Base-by-base conservation (phyloP, 768 basidiomycete genomes). In the Glaciozyma martinii region DNA sequence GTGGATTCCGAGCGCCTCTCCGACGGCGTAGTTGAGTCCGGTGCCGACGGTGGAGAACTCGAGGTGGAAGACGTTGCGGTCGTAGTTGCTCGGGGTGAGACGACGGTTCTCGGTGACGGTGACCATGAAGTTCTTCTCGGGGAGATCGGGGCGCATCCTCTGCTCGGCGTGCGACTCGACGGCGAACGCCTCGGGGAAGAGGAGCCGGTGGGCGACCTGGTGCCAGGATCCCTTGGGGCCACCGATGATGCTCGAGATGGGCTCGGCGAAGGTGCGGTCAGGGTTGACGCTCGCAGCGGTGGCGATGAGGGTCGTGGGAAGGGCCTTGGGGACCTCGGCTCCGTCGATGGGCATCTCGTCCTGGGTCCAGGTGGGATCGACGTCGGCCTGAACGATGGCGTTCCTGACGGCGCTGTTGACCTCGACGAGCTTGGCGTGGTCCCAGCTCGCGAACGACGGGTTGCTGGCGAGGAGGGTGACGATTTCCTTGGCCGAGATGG, bases 51-150 rank as follows among this genome's bases (percentile, higher is more conserved):
- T 90, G 75, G 92, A 85, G 75, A 99, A 93, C 79, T 97, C 95
- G 71, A 99, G 82, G 78, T 99, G 95, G 81, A 98, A 98, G 40
- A 99, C 92, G 77, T 99, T 98, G 71, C 95, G 89, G 77, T 97
- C 88, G 78, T 99, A 99, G 67, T 94, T 91, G 71, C 84, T 77
- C 40, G 95, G 95, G 1, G 95, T 98, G 56, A 99, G 83, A 40
- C 95, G 89, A 52, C 86, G 85, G 79, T 97, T 98, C 76, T 95
- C 92, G 9, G 86, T 84, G 76, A 91, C 93, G 13, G 89, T 94
- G 62, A 97, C 86, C 61, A 98, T 84, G 82, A 83, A 97, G 29
- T 92, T 98, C 73, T 86, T 86, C 65, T 97, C 94, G 4, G 86
- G 79, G 29, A 88, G 75, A 72, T 95, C 91, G 18, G 95, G 95